Conservation (phyloP, 1,284 basidiomycete species). For the Papiliotrema flavescens region DNA sequence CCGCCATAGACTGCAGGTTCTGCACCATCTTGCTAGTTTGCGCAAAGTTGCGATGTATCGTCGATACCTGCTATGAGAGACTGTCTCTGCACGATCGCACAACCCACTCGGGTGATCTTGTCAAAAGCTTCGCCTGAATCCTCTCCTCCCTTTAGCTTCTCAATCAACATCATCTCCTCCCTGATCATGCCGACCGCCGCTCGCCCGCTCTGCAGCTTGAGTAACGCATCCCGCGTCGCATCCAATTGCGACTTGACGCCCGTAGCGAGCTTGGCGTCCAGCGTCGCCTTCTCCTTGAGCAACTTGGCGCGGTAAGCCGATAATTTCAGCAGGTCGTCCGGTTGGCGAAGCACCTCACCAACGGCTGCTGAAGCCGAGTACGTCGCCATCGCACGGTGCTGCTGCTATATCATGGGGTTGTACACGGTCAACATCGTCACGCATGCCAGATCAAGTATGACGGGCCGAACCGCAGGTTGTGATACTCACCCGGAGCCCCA, state of each 20-base stretch:
- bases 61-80: constrained; percentile 65
- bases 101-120: constrained; percentile 76
- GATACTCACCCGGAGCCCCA: too few relatives aligned
- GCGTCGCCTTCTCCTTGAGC: constrained; percentile 93
- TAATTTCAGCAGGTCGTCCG: constrained; percentile 90
- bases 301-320: constrained; percentile 86
- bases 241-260: constrained; percentile 94
- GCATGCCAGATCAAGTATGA: too few relatives aligned
- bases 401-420: not conserved
- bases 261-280: constrained; percentile 84
- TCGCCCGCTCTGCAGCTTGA: constrained; percentile 77
- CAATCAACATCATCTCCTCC: constrained; percentile 87
- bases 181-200: constrained; percentile 79
- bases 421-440: too few relatives aligned
- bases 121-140: constrained; percentile 61
- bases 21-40: constrained; percentile 94
- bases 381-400: constrained; percentile 20
- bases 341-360: constrained; percentile 76
- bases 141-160: constrained; percentile 57
- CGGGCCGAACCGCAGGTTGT: too few relatives aligned
- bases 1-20: constrained; percentile 83
- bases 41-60: constrained; percentile 91
- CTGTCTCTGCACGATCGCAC: not conserved
- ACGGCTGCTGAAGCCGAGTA: constrained; percentile 36
- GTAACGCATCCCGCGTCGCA: constrained; percentile 81